phyloP scores from a whole-genome alignment of 257 asterid genomes.

The Solanum sparsipilum region DNA sequence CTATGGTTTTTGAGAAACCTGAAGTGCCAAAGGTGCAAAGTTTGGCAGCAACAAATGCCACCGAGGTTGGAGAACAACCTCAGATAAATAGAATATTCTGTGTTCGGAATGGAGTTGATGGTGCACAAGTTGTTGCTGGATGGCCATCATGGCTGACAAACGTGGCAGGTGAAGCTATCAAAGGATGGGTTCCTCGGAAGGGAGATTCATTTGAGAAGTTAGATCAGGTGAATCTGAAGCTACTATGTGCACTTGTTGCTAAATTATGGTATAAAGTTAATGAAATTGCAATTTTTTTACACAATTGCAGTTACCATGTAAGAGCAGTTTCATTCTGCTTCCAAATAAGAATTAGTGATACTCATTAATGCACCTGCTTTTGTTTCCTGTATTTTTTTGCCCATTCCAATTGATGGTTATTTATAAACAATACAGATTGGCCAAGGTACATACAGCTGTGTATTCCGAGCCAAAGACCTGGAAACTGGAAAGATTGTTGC shows the following conservation, averaged over 20 bases:
- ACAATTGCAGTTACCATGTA: not conserved
- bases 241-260: not conserved
- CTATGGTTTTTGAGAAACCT: conserved; percentile 31
- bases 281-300: not conserved
- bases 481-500: conserved; percentile 79
- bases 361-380: not conserved
- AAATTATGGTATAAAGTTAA: not conserved
- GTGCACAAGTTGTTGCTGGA: conserved; percentile 73
- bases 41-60: conserved; percentile 11
- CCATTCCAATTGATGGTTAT: not conserved
- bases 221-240: conserved; percentile 53
- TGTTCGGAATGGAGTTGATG: conserved; percentile 60
- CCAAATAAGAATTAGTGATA: not conserved
- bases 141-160: conserved; percentile 89
- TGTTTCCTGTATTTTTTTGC: not conserved
- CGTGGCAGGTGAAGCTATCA: conserved; percentile 88
- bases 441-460: conserved; percentile 94
- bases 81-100: conserved; percentile 49
- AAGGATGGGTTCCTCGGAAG: conserved; percentile 86
- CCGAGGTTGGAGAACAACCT: conserved; percentile 27
- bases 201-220: conserved; percentile 87
- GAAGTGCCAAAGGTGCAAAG: conserved; percentile 16
- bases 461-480: conserved; percentile 84
- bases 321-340: not conserved
- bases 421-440: conserved; percentile 49